Base-by-base conservation (phyloP, 2,329 filamentous ascomycete genomes). In the Pseudopyricularia cyperi region DNA sequence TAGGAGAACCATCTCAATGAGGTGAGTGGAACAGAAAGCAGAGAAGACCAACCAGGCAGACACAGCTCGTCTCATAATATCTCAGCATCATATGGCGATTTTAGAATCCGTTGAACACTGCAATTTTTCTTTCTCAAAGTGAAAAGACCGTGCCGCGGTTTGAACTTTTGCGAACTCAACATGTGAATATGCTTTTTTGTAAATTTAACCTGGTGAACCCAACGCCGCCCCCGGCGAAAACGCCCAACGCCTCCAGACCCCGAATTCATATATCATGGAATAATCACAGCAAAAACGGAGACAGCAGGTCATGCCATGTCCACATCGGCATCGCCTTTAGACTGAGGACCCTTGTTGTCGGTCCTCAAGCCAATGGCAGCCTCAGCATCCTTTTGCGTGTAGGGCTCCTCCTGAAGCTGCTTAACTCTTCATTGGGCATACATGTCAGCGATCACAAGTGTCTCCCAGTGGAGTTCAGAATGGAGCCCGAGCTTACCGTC, bases 321-420 rank as follows among this genome's bases (percentile, higher is more conserved):
- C 24, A 46, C 37, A n/a, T 51, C 49, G 7, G 34, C 35, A 17
- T 50, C 48, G 19, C 35, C 4, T 28, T 28, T 28, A 11, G 22
- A 15, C 34, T 50, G 48, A 47, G 47, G 47, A 5, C 49, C 49
- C n/a, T 51, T 51, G 28, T 51, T 42, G n/a, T 42, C 35, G 7
- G 49, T 42, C 17, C 37, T 28, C 14, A 51, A 9, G 12, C 88
- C 88, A 34, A 83, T 73, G 0, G 85, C 89, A 15, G 87, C 88
- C 63, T 95, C 88, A 32, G 90, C 88, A 59, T 90, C 81, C 62
- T 87, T 86, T 62, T 95, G 89, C 5, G 84, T 84, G 67, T 95
- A 93, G 9, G 89, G 87, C 60, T 88, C 87, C 62, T 94, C 89
- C 57, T 81, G 80, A 55, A 98, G 71, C 61, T 88, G 77, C 65